Conservation (phyloP, 495 filamentous ascomycete genomes). For the Bacidia gigantensis region DNA sequence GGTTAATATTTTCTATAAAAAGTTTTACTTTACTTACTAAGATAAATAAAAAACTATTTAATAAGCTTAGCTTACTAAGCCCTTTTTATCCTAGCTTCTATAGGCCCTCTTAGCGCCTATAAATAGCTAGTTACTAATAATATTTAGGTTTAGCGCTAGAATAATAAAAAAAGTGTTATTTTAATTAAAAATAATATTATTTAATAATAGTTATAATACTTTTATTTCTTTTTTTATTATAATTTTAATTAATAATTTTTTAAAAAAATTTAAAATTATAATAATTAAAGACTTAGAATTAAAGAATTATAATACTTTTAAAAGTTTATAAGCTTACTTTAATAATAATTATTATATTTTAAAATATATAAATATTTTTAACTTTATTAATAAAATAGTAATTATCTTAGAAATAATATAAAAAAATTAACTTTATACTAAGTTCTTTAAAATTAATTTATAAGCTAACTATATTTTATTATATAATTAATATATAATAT, state of each 20-base stretch:
- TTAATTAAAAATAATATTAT: not conserved
- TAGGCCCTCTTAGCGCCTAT: no score
- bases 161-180: not conserved
- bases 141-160: not conserved
- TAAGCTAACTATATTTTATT: not conserved
- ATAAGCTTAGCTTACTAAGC: no score
- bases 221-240: not conserved
- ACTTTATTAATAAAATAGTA: not conserved
- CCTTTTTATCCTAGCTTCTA: no score
- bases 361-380: not conserved
- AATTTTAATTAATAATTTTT: not conserved
- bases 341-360: not conserved
- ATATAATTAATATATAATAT: not conserved
- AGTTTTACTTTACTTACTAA: not conserved
- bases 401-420: not conserved
- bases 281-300: not conserved
- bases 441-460: not conserved
- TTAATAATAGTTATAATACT: constrained; percentile 1
- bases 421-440: not conserved
- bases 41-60: not conserved
- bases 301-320: not conserved
- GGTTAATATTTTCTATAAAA: no score
- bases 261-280: not conserved
- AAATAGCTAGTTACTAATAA: no score
- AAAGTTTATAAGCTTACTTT: not conserved